A percentile compares a stretch with the other conserved stretches of the same genome.
These are phyloP conservation scores for Pseudozyma sp. DNA, from an alignment of 1,284 basidiomycete genomes.

Conservation along the genomic window DNA sequence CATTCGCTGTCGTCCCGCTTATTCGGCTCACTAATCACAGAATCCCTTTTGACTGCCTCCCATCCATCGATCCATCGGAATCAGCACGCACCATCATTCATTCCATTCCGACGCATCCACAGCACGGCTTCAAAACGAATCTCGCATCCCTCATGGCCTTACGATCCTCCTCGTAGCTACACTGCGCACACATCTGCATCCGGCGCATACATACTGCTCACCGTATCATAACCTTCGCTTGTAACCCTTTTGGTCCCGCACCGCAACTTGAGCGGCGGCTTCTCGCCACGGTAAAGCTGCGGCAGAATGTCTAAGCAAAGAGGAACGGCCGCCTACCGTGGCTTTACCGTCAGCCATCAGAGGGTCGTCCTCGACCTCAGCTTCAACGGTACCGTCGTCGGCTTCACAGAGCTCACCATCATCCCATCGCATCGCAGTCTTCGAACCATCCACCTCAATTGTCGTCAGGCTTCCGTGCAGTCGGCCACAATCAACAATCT, in stretches of 20 bases:
- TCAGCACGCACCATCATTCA: neutral
- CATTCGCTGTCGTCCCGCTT: conserved; percentile 1
- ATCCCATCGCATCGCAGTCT: conserved; percentile 81
- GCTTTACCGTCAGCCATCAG: conserved; percentile 75
- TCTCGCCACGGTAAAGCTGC: neutral
- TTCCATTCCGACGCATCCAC: neutral
- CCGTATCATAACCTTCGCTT: neutral
- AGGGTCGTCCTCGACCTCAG: conserved; percentile 89
- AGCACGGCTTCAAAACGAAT: neutral
- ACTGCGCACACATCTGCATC: neutral
- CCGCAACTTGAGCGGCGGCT: no score
- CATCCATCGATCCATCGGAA: neutral
- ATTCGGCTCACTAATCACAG: conserved; percentile 2
- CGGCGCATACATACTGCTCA: conserved; percentile 19
- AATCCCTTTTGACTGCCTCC: neutral
- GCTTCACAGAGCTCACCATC: conserved; percentile 88
- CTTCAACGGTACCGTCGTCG: conserved; percentile 74
- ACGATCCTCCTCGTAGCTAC: neutral
- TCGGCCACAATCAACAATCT: conserved; percentile 74
- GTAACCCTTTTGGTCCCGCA: neutral
- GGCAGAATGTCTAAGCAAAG: conserved; percentile 41
- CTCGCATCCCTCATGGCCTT: neutral
- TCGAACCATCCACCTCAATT: conserved; percentile 84
- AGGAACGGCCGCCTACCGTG: conserved; percentile 47
- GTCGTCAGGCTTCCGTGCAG: conserved; percentile 83